Conservation (phyloP, 2,329 filamentous ascomycete species). For the Coleophoma cylindrospora region DNA sequence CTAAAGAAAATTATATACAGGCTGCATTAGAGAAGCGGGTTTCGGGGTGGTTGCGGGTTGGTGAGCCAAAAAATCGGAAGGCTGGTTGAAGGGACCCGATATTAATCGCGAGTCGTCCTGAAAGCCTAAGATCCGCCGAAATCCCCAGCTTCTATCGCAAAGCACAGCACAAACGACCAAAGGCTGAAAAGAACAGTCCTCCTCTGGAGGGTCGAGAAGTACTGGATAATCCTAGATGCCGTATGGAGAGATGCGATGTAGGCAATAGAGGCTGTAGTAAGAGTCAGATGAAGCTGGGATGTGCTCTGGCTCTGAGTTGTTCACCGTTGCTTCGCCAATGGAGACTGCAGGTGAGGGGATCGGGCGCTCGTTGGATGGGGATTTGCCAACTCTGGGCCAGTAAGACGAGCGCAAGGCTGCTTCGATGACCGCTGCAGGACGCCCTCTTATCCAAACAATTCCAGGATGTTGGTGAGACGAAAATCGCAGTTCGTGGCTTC, state of each 20-base stretch:
- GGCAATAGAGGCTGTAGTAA: constrained; percentile 4
- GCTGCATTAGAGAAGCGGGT: constrained; percentile 17
- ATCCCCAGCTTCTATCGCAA: neutral
- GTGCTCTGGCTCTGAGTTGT: neutral
- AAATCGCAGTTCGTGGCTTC: too few relatives aligned
- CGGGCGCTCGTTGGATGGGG: too few relatives aligned
- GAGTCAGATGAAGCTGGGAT: neutral
- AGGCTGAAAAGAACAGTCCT: too few relatives aligned
- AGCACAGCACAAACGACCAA: neutral
- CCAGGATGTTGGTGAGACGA: too few relatives aligned
- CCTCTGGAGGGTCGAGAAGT: too few relatives aligned
- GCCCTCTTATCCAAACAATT: too few relatives aligned
- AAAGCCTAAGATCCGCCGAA: neutral
- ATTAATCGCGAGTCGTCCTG: neutral
- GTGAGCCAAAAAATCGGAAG: constrained; percentile 3
- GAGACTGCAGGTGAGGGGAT: neutral
- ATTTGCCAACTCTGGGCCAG: neutral
- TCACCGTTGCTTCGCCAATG: neutral
- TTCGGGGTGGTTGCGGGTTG: constrained; percentile 4
- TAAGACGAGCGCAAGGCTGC: too few relatives aligned
- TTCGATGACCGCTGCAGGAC: too few relatives aligned
- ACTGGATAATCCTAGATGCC: neutral
- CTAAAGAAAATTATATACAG: constrained; percentile 1
- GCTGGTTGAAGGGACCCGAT: neutral
- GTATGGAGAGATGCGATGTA: constrained; percentile 1